These are phyloP conservation scores for Solidago caesia DNA, from an alignment of 129 eudicot genomes.

Conservation along the genomic window DNA sequence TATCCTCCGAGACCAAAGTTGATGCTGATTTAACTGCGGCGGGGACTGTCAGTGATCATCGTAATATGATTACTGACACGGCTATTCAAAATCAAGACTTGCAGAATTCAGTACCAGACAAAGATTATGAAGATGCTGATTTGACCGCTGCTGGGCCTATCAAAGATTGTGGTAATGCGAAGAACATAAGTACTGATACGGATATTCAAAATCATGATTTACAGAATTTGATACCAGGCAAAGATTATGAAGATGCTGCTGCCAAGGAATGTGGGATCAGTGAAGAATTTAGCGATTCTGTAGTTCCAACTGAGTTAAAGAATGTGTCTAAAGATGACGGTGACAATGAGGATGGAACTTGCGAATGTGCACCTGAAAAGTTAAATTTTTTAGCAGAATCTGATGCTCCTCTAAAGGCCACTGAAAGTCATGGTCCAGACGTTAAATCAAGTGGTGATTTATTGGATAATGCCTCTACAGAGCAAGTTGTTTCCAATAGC, in stretches of 20 bases:
- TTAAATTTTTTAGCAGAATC: slow-evolving; percentile 26
- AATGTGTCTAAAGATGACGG: slow-evolving; percentile 16
- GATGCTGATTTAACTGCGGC: slow-evolving; percentile 14
- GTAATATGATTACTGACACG: not conserved
- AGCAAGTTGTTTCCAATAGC: slow-evolving; percentile 25
- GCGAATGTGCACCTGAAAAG: slow-evolving; percentile 19
- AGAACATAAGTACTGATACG: not conserved
- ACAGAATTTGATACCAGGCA: not conserved
- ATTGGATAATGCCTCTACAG: slow-evolving; percentile 19
- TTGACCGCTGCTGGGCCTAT: not conserved
- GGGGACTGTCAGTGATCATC: not conserved
- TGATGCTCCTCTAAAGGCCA: slow-evolving; percentile 25
- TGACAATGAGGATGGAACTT: slow-evolving; percentile 25
- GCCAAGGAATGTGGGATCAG: slow-evolving; percentile 27
- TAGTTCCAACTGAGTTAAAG: slow-evolving; percentile 17
- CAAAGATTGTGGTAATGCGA: not conserved
- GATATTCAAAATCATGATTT: slow-evolving; percentile 11
- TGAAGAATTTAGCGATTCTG: slow-evolving; percentile 21
- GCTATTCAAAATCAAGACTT: slow-evolving; percentile 12
- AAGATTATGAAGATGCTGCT: slow-evolving; percentile 21
- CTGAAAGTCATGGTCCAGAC: slow-evolving; percentile 20
- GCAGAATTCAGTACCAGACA: slow-evolving; percentile 1
- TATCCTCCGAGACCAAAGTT: slow-evolving; percentile 23
- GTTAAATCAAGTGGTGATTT: slow-evolving; percentile 11
- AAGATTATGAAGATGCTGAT: slow-evolving; percentile 17